Evolutionary conservation across 2,329 filamentous ascomycete species (phyloP).

Genomic region (Penicillium digitatum): DNA sequence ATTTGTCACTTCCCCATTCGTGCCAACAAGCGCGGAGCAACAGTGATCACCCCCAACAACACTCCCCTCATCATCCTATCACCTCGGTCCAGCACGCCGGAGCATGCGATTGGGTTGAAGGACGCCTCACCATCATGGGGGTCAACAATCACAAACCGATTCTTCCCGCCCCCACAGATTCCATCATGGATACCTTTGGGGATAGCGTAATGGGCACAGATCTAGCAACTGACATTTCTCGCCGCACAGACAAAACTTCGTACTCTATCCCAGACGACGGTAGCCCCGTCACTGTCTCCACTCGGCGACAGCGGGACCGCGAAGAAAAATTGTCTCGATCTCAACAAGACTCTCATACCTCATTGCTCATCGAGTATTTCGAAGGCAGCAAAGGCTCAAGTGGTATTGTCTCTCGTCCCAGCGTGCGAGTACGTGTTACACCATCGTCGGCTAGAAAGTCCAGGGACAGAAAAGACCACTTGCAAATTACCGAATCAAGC

Average conservation of each 20-base stretch:
- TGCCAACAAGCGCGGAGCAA: conserved; percentile 20
- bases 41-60: conserved; percentile 17
- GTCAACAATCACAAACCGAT: conserved; percentile 48
- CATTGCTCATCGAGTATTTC: conserved; percentile 90
- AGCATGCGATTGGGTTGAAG: conserved; percentile 38
- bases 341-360: conserved; percentile 70
- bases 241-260: conserved; percentile 49
- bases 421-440: conserved; percentile 74
- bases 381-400: conserved; percentile 66
- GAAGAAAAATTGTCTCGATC: conserved; percentile 55
- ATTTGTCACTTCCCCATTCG: conserved; percentile 11
- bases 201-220: conserved; percentile 45
- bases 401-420: conserved; percentile 65
- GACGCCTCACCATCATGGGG: conserved; percentile 42
- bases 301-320: conserved; percentile 54
- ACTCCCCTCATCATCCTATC: conserved; percentile 11
- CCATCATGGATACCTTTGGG: conserved; percentile 42
- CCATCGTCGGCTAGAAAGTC: conserved; percentile 62
- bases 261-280: conserved; percentile 52
- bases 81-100: conserved; percentile 14
- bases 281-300: conserved; percentile 86
- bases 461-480: conserved; percentile 65
- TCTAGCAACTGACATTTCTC: conserved; percentile 49
- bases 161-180: conserved; percentile 50
- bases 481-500: conserved; percentile 75